Evolutionary conservation across 2,329 filamentous ascomycete species (phyloP).

Genomic region (Westerdykella sp.): DNA sequence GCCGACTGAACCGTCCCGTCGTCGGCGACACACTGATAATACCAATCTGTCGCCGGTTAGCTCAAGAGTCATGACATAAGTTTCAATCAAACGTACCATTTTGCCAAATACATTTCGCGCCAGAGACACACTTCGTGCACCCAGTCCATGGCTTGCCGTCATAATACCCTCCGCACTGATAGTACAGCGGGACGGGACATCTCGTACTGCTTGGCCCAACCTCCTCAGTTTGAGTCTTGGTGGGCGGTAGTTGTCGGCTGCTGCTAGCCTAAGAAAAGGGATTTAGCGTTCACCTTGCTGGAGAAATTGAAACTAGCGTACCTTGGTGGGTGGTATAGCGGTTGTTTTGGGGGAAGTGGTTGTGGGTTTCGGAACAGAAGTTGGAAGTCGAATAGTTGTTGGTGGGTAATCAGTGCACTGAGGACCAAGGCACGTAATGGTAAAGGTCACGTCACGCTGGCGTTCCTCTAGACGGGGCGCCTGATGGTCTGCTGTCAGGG

Average conservation of each 20-base stretch:
- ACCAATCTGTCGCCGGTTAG: conserved; percentile 14
- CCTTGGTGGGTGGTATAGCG: conserved; percentile 6
- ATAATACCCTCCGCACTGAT: conserved; percentile 25
- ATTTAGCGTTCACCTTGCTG: not conserved
- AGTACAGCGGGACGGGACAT: conserved; percentile 28
- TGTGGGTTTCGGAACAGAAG: conserved; percentile 2
- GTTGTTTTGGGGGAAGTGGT: conserved; percentile 1
- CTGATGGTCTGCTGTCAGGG: conserved; percentile 10
- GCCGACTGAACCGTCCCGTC: conserved; percentile 1
- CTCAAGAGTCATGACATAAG: not conserved
- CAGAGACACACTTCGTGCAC: conserved; percentile 23
- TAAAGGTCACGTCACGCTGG: conserved; percentile 18
- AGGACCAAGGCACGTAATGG: conserved; percentile 23
- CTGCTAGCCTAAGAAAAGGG: conserved; percentile 8
- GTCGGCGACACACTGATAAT: conserved; percentile 24
- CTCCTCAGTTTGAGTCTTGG: conserved; percentile 12
- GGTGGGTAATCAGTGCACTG: conserved; percentile 12
- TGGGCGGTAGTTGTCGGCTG: conserved; percentile 6
- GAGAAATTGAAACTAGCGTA: not conserved
- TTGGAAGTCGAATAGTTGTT: conserved; percentile 9
- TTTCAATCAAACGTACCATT: conserved; percentile 18
- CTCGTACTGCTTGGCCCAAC: conserved; percentile 23
- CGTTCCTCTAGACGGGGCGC: conserved; percentile 13
- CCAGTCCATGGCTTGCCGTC: conserved; percentile 22
- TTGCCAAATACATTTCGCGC: conserved; percentile 21